Conservation (phyloP, 2,329 filamentous ascomycete genomes). For the Dryadomyces quercus-mongolicae region DNA sequence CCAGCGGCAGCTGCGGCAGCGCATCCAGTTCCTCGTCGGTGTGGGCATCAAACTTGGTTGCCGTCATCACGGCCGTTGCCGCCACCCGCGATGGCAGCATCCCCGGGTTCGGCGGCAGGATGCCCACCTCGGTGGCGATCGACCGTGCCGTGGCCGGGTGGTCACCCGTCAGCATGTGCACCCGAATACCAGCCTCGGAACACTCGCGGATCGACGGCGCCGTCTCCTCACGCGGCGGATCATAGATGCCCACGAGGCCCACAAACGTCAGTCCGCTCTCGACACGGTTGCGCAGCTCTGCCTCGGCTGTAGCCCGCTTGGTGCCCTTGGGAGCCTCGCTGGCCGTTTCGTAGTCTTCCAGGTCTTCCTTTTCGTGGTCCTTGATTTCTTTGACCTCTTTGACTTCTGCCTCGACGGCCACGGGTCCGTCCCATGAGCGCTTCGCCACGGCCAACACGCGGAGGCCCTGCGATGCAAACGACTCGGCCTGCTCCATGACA, state of each 20-base stretch:
- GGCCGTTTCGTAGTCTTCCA: neutral
- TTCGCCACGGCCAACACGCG: constrained; percentile 62
- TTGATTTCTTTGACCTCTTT: neutral
- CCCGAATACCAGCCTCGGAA: constrained; percentile 60
- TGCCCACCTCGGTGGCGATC: constrained; percentile 68
- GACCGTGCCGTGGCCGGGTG: constrained; percentile 68
- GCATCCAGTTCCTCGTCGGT: constrained; percentile 64
- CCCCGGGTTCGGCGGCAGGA: constrained; percentile 53
- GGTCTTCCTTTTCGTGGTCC: neutral
- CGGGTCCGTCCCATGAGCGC: neutral
- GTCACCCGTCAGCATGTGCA: constrained; percentile 79
- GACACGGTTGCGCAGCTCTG: constrained; percentile 42
- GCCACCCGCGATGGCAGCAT: constrained; percentile 49
- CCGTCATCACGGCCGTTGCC: constrained; percentile 61
- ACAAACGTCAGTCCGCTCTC: constrained; percentile 61
- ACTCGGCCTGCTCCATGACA: constrained; percentile 42
- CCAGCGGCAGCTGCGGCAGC: constrained; percentile 63
- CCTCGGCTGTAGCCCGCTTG: neutral
- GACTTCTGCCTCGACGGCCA: constrained; percentile 17
- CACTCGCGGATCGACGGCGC: constrained; percentile 59
- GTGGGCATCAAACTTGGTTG: constrained; percentile 66
- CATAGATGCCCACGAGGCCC: constrained; percentile 77
- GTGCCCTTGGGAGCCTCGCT: neutral
- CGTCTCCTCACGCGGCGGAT: constrained; percentile 73
- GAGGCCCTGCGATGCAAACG: constrained; percentile 54